Percentiles rank a stretch among this genome's conserved stretches.
These are phyloP conservation scores for Phytopythium helicoides DNA, from an alignment of 352 stramenopile genomes.

Conservation along the genomic window DNA sequence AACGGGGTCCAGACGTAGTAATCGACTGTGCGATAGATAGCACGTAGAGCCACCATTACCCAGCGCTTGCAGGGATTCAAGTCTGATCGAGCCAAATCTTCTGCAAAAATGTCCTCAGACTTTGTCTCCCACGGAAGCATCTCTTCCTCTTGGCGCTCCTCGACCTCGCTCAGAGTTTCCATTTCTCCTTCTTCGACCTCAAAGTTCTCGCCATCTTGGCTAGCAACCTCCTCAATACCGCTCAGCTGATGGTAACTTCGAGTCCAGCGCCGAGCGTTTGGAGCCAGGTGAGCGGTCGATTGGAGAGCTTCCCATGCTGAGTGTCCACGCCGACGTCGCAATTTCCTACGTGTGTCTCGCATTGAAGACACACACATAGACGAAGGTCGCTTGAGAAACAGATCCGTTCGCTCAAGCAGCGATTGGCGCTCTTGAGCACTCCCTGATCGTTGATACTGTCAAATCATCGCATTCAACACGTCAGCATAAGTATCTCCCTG, in stretches of 20 bases:
- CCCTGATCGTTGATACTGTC: slow-evolving; percentile 14
- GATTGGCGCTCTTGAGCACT: slow-evolving; percentile 37
- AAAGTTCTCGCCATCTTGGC: slow-evolving; percentile 10
- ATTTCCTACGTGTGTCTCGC: slow-evolving; percentile 29
- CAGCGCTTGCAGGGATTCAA: slow-evolving; percentile 23
- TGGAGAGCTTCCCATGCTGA: slow-evolving; percentile 60
- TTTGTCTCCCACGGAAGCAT: slow-evolving; percentile 6
- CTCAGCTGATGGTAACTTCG: slow-evolving; percentile 61
- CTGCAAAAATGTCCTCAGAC: slow-evolving; percentile 3
- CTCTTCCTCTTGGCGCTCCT: slow-evolving; percentile 21
- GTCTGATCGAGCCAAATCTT: slow-evolving; percentile 11
- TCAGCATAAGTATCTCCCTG: neutral
- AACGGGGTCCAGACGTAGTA: slow-evolving; percentile 68
- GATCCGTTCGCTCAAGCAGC: slow-evolving; percentile 55
- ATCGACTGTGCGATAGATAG: slow-evolving; percentile 31
- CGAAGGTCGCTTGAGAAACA: slow-evolving; percentile 42
- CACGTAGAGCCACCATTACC: slow-evolving; percentile 11
- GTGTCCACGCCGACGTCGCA: slow-evolving; percentile 36
- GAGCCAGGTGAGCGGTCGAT: slow-evolving; percentile 52
- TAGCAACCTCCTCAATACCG: slow-evolving; percentile 50
- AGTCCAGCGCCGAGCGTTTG: slow-evolving; percentile 61
- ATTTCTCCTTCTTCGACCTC: slow-evolving; percentile 11
- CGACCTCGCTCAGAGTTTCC: slow-evolving; percentile 10
- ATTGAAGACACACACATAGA: slow-evolving; percentile 59
- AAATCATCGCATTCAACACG: neutral